These are phyloP conservation scores for Suillus luteus DNA, from an alignment of 768 basidiomycete species.

Conservation along the genomic window DNA sequence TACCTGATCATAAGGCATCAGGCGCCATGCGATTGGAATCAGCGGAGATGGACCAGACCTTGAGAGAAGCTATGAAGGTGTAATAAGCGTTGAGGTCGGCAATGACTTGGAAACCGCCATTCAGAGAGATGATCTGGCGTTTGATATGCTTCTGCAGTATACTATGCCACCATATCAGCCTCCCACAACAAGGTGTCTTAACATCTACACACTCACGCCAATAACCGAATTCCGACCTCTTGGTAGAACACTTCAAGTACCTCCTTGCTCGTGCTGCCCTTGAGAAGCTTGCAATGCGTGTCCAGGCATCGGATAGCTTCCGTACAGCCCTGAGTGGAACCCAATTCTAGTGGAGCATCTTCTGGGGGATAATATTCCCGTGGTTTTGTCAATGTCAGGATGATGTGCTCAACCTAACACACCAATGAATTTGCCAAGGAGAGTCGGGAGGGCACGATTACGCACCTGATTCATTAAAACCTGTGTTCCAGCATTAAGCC, in stretches of 20 bases:
- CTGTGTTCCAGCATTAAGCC: conserved; percentile 93
- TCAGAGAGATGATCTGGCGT: conserved; percentile 92
- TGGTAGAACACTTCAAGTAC: conserved; percentile 98
- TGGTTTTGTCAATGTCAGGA: conserved; percentile 76
- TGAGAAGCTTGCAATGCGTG: conserved; percentile 87
- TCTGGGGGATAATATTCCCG: conserved; percentile 91
- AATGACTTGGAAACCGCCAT: conserved; percentile 94
- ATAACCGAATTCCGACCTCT: conserved; percentile 90
- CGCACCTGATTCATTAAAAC: conserved; percentile 91
- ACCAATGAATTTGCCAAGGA: background rate
- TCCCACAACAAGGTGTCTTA: conserved; percentile 14
- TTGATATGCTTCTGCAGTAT: conserved; percentile 97
- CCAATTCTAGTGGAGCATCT: conserved; percentile 75
- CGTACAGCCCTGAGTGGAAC: conserved; percentile 84
- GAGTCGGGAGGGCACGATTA: conserved; percentile 3
- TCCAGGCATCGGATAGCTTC: conserved; percentile 89
- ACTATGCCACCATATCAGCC: conserved; percentile 39
- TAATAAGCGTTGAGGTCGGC: conserved; percentile 96
- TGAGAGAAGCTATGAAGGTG: conserved; percentile 83
- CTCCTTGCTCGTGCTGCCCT: conserved; percentile 93
- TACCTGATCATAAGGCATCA: conserved; percentile 43
- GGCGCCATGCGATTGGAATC: background rate
- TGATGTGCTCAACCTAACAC: conserved; percentile 87
- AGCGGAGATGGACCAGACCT: conserved; percentile 42
- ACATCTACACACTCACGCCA: conserved; percentile 59